Base-by-base conservation (phyloP, 176 grass and related monocot species). In the Oryza glaberrima region DNA sequence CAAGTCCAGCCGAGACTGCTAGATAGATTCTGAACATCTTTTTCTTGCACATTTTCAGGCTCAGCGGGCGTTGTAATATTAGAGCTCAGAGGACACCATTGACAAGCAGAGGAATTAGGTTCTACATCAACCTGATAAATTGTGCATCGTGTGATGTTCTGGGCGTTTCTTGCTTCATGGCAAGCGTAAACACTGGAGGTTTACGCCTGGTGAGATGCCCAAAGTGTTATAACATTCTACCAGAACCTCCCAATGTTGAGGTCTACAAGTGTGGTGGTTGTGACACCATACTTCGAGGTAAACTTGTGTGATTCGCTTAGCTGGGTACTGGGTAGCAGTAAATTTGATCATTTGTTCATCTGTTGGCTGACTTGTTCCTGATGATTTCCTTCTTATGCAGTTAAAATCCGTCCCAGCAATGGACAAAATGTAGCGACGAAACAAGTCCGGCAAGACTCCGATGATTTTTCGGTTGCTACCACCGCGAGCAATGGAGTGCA, bases 251-350 rank as follows among this genome's bases (percentile, higher is more conserved):
- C 9, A 77, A 88, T 69, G 83, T 84, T 84, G 63, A 88, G 0
- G 84, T 96, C 45, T 99, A 99, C 83, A 65, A 16, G 41, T 99
- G 96, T 12, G 93, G 96, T 4, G 90, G 81, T 81, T 99, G 96
- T 45, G 25, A 48, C 73, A 83, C 88, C 68, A 89, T 64, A 75
- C 93, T 99, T 75, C 83, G 84, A 94, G 90, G 96, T 99, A 95
- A 81, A 61, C 73, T 87, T n/a, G 20, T 49, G 61, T 9, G 78
- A 51, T 78, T 72, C 6, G 68, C 19, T 44, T 44, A 44, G 43
- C 9, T 44, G 43, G 7, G 43, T 44, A 44, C 9, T 44, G 43
- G 7, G 43, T 44, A 44, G 40, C 40, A 41, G 9, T 44, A 44
- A 44, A 44, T 44, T 44, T 44, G 43, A 44, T 44, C 43, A 44